A percentile compares a stretch with the other conserved stretches of the same genome.
Conservation (phyloP, 2,329 filamentous ascomycete species). For the Fusarium liriodendri region DNA sequence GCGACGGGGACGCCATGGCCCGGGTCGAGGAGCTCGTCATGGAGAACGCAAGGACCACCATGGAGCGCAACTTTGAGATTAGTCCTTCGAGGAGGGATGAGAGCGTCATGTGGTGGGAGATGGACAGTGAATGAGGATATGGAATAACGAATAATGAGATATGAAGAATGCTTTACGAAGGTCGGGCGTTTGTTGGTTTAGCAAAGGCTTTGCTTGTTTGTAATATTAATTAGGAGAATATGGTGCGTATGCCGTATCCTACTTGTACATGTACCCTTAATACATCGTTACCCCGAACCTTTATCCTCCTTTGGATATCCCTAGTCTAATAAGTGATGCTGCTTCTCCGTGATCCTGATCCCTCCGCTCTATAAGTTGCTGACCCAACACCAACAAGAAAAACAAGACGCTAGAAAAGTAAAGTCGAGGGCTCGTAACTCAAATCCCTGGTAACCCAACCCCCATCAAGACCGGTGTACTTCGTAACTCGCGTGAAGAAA, state of each 20-base stretch:
- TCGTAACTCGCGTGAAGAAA: slow-evolving; percentile 21
- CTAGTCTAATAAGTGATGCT: slow-evolving; percentile 22
- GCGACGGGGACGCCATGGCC: slow-evolving; percentile 40
- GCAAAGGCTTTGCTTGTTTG: not conserved
- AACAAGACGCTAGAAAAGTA: slow-evolving; percentile 5
- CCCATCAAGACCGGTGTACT: not conserved
- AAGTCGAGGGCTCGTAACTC: not conserved
- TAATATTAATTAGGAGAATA: slow-evolving; percentile 1
- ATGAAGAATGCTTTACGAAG: not conserved
- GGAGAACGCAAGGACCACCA: slow-evolving; percentile 30
- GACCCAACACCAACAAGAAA: slow-evolving; percentile 32
- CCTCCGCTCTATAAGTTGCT: slow-evolving; percentile 29
- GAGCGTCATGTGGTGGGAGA: slow-evolving; percentile 40
- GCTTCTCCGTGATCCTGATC: slow-evolving; percentile 10
- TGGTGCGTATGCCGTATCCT: slow-evolving; percentile 14
- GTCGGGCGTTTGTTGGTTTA: not conserved
- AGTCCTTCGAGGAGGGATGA: slow-evolving; percentile 27
- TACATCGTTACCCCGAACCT: slow-evolving; percentile 1
- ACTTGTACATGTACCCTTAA: slow-evolving; percentile 25
- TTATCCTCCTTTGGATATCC: not conserved
- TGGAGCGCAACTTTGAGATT: slow-evolving; percentile 40
- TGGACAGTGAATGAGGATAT: slow-evolving; percentile 7
- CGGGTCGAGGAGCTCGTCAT: slow-evolving; percentile 38
- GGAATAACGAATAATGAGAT: not conserved
- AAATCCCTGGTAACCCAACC: not conserved